Base-by-base conservation (phyloP, 75 land plant species). In the Sequoiadendron giganteum region DNA sequence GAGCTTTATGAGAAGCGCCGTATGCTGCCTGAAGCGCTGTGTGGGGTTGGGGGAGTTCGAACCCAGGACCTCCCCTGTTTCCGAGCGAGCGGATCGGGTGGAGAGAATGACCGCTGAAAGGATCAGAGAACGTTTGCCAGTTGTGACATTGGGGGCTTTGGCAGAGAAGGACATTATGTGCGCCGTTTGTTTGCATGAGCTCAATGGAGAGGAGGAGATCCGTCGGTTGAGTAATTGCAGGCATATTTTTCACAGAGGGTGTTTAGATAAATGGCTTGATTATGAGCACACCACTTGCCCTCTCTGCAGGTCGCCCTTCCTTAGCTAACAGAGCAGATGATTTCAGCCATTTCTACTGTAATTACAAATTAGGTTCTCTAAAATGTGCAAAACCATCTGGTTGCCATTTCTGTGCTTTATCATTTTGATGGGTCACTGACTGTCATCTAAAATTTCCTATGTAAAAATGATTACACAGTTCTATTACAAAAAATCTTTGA, bases 191-290 rank as follows among this genome's bases (percentile, higher is more conserved):
- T 86, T 94, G 91, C 28, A 82, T 10, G 77, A 79, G 2, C 1
- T 94, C 3, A 86, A 93, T 70, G 82, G 21, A 54, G 43, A 45
- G 0, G 52, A 92, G 38, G 79, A 88, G 78, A 54, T 92, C 16
- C 86, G 92, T 85, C 61, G 86, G 85, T 85, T 94, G 40, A 28
- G 55, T 11, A 89, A 91, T 40, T 94, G 94, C 85, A 58, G 65
- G 1, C 94, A 94, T 88, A 92, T 88, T 47, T 94, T 94, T 78
- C 95, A 93, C 65, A 83, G 40, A 85, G 87, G 68, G 21, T 94
- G 94, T 87, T 40, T 94, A 43, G 95, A 94, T 82, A 73, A 40
- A 56, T 94, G 95, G 95, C 84, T 94, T 6, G 90, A 93, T 52
- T 79, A 86, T 4, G 78, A 89, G 15, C 92, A 94, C 28, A 87